These are phyloP conservation scores for Chaetomiaceae sp. DNA, from an alignment of 2,329 filamentous ascomycete species.

Conservation along the genomic window DNA sequence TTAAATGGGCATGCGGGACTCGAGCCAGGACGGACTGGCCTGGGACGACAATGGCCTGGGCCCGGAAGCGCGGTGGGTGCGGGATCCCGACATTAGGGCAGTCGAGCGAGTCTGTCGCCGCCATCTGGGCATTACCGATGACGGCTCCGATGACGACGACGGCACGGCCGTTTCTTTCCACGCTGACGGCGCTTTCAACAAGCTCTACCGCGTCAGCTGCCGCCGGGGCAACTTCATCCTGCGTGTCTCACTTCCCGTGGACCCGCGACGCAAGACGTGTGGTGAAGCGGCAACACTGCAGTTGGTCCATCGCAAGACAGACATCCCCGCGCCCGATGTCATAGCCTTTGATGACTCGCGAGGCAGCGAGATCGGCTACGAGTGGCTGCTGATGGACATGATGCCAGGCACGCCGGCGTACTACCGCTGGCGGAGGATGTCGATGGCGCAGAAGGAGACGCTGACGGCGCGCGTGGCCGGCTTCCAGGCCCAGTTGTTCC, in stretches of 20 bases:
- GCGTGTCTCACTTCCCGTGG: conserved; percentile 29
- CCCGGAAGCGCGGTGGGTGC: conserved; percentile 26
- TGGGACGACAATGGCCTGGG: conserved; percentile 25
- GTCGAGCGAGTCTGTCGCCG: conserved; percentile 25
- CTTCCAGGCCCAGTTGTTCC: conserved; percentile 29
- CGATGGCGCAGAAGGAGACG: conserved; percentile 30
- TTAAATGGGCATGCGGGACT: conserved; percentile 17
- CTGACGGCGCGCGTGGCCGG: conserved; percentile 31
- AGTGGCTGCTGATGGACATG: conserved; percentile 37
- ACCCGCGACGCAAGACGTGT: conserved; percentile 26
- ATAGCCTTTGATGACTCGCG: conserved; percentile 30
- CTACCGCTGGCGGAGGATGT: conserved; percentile 31
- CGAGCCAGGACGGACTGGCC: conserved; percentile 22
- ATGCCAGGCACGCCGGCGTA: conserved; percentile 27
- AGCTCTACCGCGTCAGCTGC: conserved; percentile 28
- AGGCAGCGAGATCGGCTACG: conserved; percentile 34
- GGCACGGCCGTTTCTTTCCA: conserved; percentile 25
- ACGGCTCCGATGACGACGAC: conserved; percentile 11
- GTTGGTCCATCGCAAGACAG: conserved; percentile 29
- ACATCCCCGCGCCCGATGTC: conserved; percentile 33
- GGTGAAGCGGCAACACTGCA: conserved; percentile 35
- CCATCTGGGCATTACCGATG: conserved; percentile 20
- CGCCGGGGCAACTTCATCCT: conserved; percentile 19
- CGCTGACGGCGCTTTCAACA: conserved; percentile 29
- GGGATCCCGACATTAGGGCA: conserved; percentile 26